phyloP scores from a whole-genome alignment of 768 basidiomycete genomes.

The Boletus rubescentipes region DNA sequence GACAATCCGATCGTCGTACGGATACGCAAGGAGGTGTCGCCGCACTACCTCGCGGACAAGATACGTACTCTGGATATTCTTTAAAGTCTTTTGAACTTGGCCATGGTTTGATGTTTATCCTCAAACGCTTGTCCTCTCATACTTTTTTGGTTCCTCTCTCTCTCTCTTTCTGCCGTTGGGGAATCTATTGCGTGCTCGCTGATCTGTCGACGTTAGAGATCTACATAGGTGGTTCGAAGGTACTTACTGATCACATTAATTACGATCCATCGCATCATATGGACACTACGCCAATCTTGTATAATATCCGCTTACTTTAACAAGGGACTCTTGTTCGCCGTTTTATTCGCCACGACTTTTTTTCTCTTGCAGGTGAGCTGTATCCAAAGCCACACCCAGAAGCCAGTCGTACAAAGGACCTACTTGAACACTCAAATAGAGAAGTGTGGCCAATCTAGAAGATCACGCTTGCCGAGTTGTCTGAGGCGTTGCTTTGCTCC shows the following conservation, averaged over 20 bases:
- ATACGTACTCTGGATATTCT: slow-evolving; percentile 18
- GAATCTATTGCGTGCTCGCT: neutral
- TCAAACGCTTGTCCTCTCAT: neutral
- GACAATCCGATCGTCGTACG: slow-evolving; percentile 16
- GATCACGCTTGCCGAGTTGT: no score
- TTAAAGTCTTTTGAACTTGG: neutral
- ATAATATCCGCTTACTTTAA: neutral
- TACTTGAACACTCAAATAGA: no score
- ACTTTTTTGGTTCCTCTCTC: neutral
- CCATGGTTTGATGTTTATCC: neutral
- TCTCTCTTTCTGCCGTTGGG: neutral
- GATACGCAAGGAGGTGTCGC: slow-evolving; percentile 7
- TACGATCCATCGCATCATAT: neutral
- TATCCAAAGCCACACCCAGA: no score
- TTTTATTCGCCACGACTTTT: neutral
- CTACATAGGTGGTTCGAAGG: neutral
- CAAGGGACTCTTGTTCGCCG: neutral
- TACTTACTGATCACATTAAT: neutral
- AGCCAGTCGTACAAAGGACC: no score
- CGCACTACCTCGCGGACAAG: slow-evolving; percentile 10
- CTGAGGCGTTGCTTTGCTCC: no score
- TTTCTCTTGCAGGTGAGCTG: neutral
- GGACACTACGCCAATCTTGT: no score
- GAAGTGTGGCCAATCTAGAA: no score
- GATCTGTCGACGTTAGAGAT: neutral